phyloP scores from a whole-genome alignment of 2,329 filamentous ascomycete species.

The Epicoccum nigrum region DNA sequence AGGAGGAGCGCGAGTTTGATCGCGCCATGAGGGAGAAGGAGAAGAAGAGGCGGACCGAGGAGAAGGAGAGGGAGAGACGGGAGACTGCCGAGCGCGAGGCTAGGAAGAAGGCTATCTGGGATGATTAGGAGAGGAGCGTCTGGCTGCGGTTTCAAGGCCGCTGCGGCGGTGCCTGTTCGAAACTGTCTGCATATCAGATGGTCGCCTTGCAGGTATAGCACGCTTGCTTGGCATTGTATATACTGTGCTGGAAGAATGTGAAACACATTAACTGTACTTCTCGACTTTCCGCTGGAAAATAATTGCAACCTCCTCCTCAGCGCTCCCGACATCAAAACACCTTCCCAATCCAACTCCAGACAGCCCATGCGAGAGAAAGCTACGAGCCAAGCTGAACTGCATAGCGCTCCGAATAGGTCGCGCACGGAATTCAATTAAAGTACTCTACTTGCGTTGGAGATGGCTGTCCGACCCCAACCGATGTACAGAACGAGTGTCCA shows the following conservation, averaged over 20 bases:
- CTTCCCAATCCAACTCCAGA: too few species aligned
- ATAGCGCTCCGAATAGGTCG: neutral
- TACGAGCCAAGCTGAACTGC: neutral
- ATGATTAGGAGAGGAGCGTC: too few species aligned
- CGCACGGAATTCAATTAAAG: conserved; percentile 29
- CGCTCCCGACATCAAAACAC: too few species aligned
- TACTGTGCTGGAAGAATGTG: conserved; percentile 9
- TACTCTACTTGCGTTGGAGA: conserved; percentile 23
- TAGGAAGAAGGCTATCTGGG: conserved; percentile 87
- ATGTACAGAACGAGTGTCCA: conserved; percentile 26
- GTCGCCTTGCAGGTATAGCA: conserved; percentile 1
- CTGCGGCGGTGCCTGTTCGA: too few species aligned
- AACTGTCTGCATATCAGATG: neutral
- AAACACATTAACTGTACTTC: neutral
- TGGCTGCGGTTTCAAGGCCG: too few species aligned
- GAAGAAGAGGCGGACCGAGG: conserved; percentile 74
- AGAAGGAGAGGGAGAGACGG: conserved; percentile 68
- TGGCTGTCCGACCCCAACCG: conserved; percentile 1
- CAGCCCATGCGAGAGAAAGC: too few species aligned
- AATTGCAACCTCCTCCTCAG: neutral
- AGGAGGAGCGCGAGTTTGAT: conserved; percentile 89
- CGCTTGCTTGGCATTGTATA: conserved; percentile 4
- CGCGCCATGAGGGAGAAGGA: conserved; percentile 82
- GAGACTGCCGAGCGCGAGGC: conserved; percentile 70
- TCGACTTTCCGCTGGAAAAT: too few species aligned